Percentiles rank a stretch among this genome's conserved stretches.
phyloP scores from a whole-genome alignment of 345 rosid species.

The Sisymbrium irio region DNA sequence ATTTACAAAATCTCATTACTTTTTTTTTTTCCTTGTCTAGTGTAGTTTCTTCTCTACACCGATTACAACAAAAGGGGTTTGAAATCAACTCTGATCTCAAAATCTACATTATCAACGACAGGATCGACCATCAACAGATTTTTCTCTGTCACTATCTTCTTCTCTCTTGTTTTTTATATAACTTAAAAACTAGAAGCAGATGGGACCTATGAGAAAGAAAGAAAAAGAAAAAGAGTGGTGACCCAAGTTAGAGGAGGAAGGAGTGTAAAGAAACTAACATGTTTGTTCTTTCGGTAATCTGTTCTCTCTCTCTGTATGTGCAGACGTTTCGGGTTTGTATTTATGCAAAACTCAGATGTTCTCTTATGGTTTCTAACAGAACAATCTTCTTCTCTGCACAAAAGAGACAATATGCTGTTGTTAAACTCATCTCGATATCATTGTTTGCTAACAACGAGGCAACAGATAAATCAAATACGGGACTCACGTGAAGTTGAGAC shows the following conservation, averaged over 20 bases:
- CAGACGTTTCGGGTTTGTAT: slow-evolving; percentile 13
- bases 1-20: neutral
- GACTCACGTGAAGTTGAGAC: slow-evolving; percentile 65
- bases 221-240: neutral
- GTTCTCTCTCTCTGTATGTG: slow-evolving; percentile 29
- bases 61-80: slow-evolving; percentile 17
- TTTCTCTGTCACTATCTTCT: slow-evolving; percentile 7
- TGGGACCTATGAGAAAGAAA: slow-evolving; percentile 6
- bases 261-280: slow-evolving; percentile 21
- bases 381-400: slow-evolving; percentile 39
- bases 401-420: neutral
- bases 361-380: slow-evolving; percentile 19
- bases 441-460: neutral
- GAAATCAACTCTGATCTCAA: slow-evolving; percentile 15
- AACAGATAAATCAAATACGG: slow-evolving; percentile 26
- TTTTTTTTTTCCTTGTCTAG: neutral
- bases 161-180: neutral
- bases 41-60: slow-evolving; percentile 15
- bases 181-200: slow-evolving; percentile 22
- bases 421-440: neutral
- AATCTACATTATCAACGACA: slow-evolving; percentile 14
- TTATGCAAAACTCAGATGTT: slow-evolving; percentile 32
- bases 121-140: neutral
- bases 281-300: neutral
- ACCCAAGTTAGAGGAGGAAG: slow-evolving; percentile 6